Evolutionary conservation across 2,329 filamentous ascomycete species (phyloP).

Genomic region (Microcyclospora pomicola): DNA sequence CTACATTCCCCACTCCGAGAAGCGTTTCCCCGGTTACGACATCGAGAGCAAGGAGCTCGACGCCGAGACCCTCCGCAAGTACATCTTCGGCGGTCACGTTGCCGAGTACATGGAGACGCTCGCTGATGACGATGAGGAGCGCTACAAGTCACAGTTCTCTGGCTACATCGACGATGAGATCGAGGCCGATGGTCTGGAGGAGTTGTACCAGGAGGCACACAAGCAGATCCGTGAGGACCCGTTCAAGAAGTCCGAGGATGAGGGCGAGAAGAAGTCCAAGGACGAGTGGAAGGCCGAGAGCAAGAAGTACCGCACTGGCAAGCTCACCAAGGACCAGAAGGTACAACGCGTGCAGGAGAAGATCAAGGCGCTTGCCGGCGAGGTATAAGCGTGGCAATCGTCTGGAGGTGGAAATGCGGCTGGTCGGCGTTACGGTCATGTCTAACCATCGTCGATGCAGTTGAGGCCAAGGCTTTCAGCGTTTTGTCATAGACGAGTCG

Average conservation of each 20-base stretch:
- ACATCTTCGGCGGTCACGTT: constrained; percentile 97
- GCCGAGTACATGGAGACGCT: constrained; percentile 99
- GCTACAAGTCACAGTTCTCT: constrained; percentile 95
- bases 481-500: too few relatives aligned
- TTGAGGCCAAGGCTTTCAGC: too few relatives aligned
- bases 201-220: constrained; percentile 90
- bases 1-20: constrained; percentile 95
- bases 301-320: constrained; percentile 68
- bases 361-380: constrained; percentile 63
- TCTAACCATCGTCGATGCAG: too few relatives aligned
- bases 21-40: constrained; percentile 98
- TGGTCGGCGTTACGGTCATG: too few relatives aligned
- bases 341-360: constrained; percentile 72
- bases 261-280: constrained; percentile 84
- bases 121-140: constrained; percentile 98
- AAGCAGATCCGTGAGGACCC: constrained; percentile 94
- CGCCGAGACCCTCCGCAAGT: constrained; percentile 90
- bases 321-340: constrained; percentile 76
- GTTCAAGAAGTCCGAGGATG: constrained; percentile 75
- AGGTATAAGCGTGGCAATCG: constrained; percentile 8
- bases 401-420: too few relatives aligned
- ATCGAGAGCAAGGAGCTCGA: constrained; percentile 97
- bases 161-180: constrained; percentile 96
- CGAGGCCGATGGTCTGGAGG: constrained; percentile 93
- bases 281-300: constrained; percentile 63